Evolutionary conservation across 1,284 basidiomycete species (phyloP), one percentile per base, ranked within the genome.

Genomic region (Neolentinus lepideus): DNA sequence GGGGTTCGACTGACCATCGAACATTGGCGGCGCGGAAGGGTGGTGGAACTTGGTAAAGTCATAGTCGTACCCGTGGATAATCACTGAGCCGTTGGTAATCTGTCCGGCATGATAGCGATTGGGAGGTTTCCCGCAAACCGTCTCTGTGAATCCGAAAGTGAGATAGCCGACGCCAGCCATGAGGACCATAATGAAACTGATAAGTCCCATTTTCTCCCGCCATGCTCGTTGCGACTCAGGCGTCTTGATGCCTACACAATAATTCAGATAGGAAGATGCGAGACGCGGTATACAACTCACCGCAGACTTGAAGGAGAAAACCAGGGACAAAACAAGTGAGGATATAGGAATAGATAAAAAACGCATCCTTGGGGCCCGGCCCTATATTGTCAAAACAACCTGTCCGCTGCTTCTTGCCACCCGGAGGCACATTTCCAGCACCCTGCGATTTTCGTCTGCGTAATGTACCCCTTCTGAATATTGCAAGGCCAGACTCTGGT

Each of bases 111-210:
- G 84, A 75, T 83, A 94, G 16, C 93, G 85, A 54, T 88, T 84
- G 27, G 88, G 79, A 21, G 92, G 90, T 46, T 77, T 88, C 36
- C 94, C 92, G 70, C 96, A 99, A 33, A 99, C 95, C 53, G 87
- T 76, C 67, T 94, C 84, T 2, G 95, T 98, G 77, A 99, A 99
- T n/a, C 97, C 96, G 73, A 99, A 99, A 1, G 96, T 99, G 68
- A 99, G 79, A 82, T 94, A 99, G 71, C 95, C 96, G 67, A 99
- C 97, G 51, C 78, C 81, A 22, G 89, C 88, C 96, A 99, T 98
- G 61, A 94, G 81, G 21, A 70, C 8, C 16, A 83, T 68, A 63
- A 97, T 92, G 70, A 98, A 81, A 60, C 78, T 76, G 56, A 99
- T 76, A 29, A 99, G 81, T 33, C 96, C 96, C 72, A 98, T 95